Conservation (phyloP, 148 eudicot genomes). For the Limonium bicolor region DNA sequence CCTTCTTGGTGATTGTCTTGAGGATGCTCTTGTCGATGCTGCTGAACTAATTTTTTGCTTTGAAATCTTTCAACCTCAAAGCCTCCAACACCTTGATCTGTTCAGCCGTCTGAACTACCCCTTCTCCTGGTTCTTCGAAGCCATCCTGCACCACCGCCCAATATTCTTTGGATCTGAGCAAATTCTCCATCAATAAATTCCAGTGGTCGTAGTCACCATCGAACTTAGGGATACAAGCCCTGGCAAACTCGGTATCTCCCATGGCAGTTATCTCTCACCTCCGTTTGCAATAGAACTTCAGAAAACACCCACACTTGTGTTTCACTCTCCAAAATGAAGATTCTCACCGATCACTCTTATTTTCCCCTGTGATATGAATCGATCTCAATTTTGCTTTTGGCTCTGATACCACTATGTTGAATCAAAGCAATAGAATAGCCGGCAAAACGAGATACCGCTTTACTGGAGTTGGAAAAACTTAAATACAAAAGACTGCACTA, state of each 20-base stretch:
- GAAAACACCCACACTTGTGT: no score
- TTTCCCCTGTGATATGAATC: no score
- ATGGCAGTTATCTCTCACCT: neutral
- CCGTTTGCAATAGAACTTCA: no score
- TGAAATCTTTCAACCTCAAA: conserved; percentile 1
- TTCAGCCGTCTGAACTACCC: neutral
- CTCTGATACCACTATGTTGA: no score
- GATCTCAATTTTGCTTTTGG: no score
- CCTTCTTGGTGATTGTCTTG: conserved; percentile 1
- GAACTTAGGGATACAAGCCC: conserved; percentile 3
- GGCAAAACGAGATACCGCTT: no score
- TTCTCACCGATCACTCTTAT: no score
- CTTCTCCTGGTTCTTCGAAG: neutral
- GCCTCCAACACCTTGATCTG: conserved; percentile 1
- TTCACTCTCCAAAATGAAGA: no score
- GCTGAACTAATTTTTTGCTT: conserved; percentile 1
- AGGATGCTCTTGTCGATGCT: neutral
- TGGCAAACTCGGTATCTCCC: neutral
- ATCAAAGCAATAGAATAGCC: no score
- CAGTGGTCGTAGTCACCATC: conserved; percentile 11
- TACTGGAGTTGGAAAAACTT: no score
- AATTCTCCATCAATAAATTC: no score
- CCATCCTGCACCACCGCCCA: conserved; percentile 1
- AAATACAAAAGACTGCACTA: no score
- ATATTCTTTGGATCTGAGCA: conserved; percentile 7